Evolutionary conservation across 1,284 basidiomycete genomes (phyloP), one percentile per base, ranked within the genome.

Genomic region (Naganishia sp.): DNA sequence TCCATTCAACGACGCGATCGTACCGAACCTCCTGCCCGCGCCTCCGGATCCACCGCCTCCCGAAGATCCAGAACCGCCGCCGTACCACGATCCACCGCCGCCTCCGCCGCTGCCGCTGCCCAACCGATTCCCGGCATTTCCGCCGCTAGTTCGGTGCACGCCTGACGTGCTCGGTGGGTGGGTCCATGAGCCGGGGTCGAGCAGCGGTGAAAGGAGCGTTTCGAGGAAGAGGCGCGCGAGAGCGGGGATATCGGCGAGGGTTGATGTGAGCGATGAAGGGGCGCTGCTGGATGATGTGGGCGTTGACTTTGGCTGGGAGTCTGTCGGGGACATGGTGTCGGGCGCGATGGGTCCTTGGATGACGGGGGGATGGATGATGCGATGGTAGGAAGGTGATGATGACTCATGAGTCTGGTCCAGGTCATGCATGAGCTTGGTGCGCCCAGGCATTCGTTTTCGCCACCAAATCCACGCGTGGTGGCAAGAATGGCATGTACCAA

Each of bases 201-300:
- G n/a, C 15, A 61, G 13, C 1, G 58, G 58, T 11, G 58, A 61
- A 11, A 61, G 23, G 23, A 61, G 41, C 35, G 58, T 61, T 46
- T 61, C 58, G 35, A 61, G 17, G 58, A 61, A 61, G 10, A 61
- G 49, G 6, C 58, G 47, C 17, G 58, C 45, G 35, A 61, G 47
- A 17, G 58, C 42, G 11, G 41, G 32, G n/a, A 13, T 18, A 13
- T 51, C 47, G 15, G 41, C 21, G 4, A 39, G 35, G 35, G 35
- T 61, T 47, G 9, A 51, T 17, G 58, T 43, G 58, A 42, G 47
- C 47, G 10, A 51, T 18, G n/a, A 50, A 17, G 46, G 46, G n/a
- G 28, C 31, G 56, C 45, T 60, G 31, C 28, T 21, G 43, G 13
- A 23, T 47, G 39, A 25, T 25, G n/a, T 1, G 4, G 49, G 13